These are phyloP conservation scores for Chondrostereum purpureum DNA, from an alignment of 1,284 basidiomycete genomes.

Conservation along the genomic window DNA sequence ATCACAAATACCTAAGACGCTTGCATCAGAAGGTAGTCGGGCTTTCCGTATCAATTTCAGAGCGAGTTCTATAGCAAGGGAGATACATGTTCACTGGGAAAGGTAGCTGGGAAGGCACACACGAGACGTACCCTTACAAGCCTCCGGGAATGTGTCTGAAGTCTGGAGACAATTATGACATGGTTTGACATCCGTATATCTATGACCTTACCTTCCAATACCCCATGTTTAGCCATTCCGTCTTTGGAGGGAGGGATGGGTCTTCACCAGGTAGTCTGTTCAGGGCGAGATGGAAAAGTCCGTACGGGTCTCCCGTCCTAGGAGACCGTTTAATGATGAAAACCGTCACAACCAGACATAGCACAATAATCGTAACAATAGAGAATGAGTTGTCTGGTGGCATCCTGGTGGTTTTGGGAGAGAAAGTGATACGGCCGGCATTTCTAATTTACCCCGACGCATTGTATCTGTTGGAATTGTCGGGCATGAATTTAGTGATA, in stretches of 20 bases:
- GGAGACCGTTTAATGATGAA: no score
- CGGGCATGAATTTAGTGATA: no score
- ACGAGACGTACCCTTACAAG: slow-evolving; percentile 45
- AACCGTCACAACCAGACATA: no score
- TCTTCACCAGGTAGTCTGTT: slow-evolving; percentile 34
- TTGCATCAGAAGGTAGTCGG: slow-evolving; percentile 30
- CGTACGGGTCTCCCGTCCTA: slow-evolving; percentile 42
- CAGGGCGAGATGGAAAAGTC: slow-evolving; percentile 44
- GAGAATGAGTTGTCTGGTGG: no score
- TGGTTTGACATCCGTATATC: background rate
- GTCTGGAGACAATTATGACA: slow-evolving; percentile 26
- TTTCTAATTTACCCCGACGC: no score
- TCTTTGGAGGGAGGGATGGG: slow-evolving; percentile 28
- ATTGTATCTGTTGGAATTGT: no score
- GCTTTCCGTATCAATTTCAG: slow-evolving; percentile 43
- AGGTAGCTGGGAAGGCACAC: background rate
- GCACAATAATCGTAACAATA: no score
- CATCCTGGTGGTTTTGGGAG: no score
- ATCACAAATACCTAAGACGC: slow-evolving; percentile 44
- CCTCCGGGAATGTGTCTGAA: slow-evolving; percentile 48
- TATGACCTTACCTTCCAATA: slow-evolving; percentile 47
- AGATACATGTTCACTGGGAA: no score
- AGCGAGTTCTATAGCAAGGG: slow-evolving; percentile 46
- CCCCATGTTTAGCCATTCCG: slow-evolving; percentile 68
- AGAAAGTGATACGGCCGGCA: no score